Percentiles rank a stretch among this genome's conserved stretches.
Conservation (phyloP, 345 rosid genomes). For the Physaria fendleri region DNA sequence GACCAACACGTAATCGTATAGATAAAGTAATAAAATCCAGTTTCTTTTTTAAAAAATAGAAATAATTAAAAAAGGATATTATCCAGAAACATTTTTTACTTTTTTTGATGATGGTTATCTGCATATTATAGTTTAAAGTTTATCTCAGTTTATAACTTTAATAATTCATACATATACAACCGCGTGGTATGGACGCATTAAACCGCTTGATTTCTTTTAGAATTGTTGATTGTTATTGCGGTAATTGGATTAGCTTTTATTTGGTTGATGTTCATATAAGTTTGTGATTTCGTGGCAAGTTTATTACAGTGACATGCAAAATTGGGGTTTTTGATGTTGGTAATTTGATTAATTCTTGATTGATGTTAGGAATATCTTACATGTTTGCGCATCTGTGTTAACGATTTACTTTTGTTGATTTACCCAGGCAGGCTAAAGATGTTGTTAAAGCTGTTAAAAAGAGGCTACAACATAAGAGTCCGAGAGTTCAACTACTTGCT, state of each 20-base stretch:
- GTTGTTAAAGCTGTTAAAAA: constrained; percentile 85
- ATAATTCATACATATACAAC: too few relatives aligned
- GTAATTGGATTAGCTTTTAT: not conserved
- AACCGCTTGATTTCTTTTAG: not conserved
- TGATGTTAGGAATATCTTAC: not conserved
- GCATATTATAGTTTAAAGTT: too few relatives aligned
- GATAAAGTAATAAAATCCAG: too few relatives aligned
- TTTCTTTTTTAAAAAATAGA: too few relatives aligned
- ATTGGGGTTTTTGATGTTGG: not conserved
- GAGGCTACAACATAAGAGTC: constrained; percentile 78
- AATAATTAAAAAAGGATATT: too few relatives aligned
- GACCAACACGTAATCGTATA: too few relatives aligned
- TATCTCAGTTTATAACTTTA: too few relatives aligned
- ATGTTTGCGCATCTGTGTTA: not conserved
- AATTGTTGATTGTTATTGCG: not conserved
- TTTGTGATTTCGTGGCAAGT: not conserved
- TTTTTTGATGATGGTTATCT: too few relatives aligned
- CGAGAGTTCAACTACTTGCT: constrained; percentile 79
- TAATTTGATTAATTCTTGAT: not conserved
- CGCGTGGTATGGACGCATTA: constrained; percentile 4
- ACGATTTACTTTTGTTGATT: constrained; percentile 13
- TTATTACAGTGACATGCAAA: not conserved
- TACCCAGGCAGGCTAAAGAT: constrained; percentile 84
- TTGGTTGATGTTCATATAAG: not conserved
- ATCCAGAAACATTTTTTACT: too few relatives aligned